Base-by-base conservation (phyloP, 352 stramenopile species). In the Aphanomyces astaci region DNA sequence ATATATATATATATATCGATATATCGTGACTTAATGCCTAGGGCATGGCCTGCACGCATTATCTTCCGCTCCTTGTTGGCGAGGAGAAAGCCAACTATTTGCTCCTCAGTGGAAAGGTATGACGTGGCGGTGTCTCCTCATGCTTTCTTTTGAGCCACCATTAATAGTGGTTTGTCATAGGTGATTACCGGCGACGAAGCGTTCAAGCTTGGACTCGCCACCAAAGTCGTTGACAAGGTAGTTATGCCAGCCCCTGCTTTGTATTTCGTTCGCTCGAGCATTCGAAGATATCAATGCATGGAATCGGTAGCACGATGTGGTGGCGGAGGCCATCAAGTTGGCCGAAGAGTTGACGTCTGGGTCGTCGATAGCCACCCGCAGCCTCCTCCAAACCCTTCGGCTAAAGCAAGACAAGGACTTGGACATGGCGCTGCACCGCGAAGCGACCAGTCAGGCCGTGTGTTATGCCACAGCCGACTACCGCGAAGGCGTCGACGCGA, bases 31-130 rank as follows among this genome's bases (percentile, higher is more conserved):
- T n/a, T n/a, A n/a, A n/a, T n/a, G n/a, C n/a, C 4, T 54, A 84
- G 77, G 89, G 89, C 19, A 96, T 97, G 89, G 89, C 82, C 4
- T 78, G 75, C 59, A 85, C 79, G 19, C 86, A 97, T 72, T 89
- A 94, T 56, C 69, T 97, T 0, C 82, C 88, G 31, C 66, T 77
- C 49, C 63, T 89, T 31, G 71, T 94, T 4, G 86, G 85, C 1
- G 66, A 73, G 0, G 72, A 91, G 71, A 76, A 71, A 1, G 85
- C 84, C 17, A 88, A 79, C 60, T 75, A 92, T 62, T 72, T 95
- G 17, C 78, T 97, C 51, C 70, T 96, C 19, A 86, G 76, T 31
- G 89, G 86, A 27, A 83, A 90, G 64, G 76, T 76, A 64, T 24
- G 31, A 4, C 39, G 9, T 64, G 32, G 25, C 11, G n/a, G n/a